These are phyloP conservation scores for Cladosporium phlei DNA, from an alignment of 2,329 filamentous ascomycete species.

Conservation along the genomic window DNA sequence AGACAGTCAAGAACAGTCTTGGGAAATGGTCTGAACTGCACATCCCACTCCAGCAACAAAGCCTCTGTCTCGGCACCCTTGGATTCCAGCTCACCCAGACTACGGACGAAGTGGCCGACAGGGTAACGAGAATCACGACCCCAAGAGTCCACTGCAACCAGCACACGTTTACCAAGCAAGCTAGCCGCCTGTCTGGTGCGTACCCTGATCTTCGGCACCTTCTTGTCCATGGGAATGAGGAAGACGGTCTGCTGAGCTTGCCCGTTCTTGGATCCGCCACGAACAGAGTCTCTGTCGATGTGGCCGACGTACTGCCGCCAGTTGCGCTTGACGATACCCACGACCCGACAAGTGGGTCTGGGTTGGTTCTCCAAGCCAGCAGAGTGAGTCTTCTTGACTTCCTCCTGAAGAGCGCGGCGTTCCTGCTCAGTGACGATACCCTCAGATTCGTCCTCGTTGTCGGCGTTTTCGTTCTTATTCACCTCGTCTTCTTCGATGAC, in stretches of 20 bases:
- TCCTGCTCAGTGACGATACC: constrained; percentile 86
- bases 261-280: constrained; percentile 66
- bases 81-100: constrained; percentile 86
- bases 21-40: constrained; percentile 95
- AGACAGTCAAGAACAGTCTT: constrained; percentile 93
- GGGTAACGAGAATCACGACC: constrained; percentile 90
- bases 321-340: constrained; percentile 89
- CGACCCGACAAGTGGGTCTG: constrained; percentile 86
- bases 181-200: constrained; percentile 86
- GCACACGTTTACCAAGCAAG: constrained; percentile 81
- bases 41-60: constrained; percentile 87
- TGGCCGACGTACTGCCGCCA: constrained; percentile 98
- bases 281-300: constrained; percentile 80
- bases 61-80: constrained; percentile 98
- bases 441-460: constrained; percentile 68
- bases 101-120: constrained; percentile 87
- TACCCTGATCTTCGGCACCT: constrained; percentile 91
- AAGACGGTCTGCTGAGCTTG: constrained; percentile 90
- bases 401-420: constrained; percentile 79
- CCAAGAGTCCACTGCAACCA: constrained; percentile 94
- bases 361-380: constrained; percentile 69
- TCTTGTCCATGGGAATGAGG: constrained; percentile 95
- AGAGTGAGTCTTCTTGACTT: constrained; percentile 79
- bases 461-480: constrained; percentile 89
- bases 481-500: constrained; percentile 91